A percentile compares a stretch with the other conserved stretches of the same genome.
Conservation (phyloP, 352 stramenopile genomes). For the Plasmopara viticola region DNA sequence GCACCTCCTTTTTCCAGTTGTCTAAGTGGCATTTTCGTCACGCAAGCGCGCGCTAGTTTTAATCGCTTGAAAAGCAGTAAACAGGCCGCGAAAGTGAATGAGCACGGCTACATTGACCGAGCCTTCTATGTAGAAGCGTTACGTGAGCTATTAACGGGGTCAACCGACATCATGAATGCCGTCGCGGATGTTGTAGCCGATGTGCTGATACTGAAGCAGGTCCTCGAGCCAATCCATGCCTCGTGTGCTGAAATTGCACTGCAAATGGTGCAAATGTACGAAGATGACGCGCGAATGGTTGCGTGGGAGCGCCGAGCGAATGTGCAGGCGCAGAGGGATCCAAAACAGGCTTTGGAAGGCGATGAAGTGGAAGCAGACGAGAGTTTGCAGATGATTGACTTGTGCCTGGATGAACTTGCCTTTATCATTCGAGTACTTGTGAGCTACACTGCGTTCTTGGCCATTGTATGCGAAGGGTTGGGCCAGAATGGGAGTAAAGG, state of each 20-base stretch:
- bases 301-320: conserved; percentile 74
- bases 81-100: conserved; percentile 51
- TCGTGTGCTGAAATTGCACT: conserved; percentile 44
- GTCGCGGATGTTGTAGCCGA: conserved; percentile 56
- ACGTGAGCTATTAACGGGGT: conserved; percentile 59
- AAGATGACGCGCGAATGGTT: conserved; percentile 56
- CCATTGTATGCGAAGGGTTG: conserved; percentile 44
- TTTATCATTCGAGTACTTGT: conserved; percentile 69
- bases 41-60: conserved; percentile 42
- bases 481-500: conserved; percentile 24
- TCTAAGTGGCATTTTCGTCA: conserved; percentile 49
- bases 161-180: conserved; percentile 74
- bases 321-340: conserved; percentile 41
- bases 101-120: conserved; percentile 80
- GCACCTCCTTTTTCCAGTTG: conserved; percentile 33
- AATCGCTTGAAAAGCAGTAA: conserved; percentile 49
- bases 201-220: conserved; percentile 25
- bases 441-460: conserved; percentile 58
- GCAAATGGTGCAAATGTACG: conserved; percentile 72
- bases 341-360: conserved; percentile 14
- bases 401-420: conserved; percentile 74
- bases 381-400: conserved; percentile 82
- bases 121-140: conserved; percentile 75
- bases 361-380: conserved; percentile 61
- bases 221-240: conserved; percentile 59